Conservation (phyloP, 768 basidiomycete species). For the Rhodosporidiobolus sp. region DNA sequence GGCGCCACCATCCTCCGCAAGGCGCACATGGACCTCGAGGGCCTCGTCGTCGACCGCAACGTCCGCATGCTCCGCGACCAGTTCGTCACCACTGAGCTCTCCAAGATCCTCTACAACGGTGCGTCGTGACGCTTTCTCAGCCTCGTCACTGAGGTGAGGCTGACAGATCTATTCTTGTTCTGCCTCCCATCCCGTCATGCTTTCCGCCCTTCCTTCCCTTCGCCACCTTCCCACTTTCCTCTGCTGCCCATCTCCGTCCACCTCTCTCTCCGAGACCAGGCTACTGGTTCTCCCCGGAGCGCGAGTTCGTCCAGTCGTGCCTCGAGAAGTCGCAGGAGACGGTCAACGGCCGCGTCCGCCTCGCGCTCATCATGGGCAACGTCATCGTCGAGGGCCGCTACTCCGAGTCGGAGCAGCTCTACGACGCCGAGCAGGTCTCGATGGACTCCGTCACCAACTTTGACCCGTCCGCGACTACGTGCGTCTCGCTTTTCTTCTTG, state of each 20-base stretch:
- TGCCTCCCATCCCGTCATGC: not conserved
- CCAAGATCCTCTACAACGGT: conserved; percentile 92
- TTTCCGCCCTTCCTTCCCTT: not conserved
- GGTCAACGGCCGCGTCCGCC: conserved; percentile 85
- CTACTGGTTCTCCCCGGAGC: conserved; percentile 99
- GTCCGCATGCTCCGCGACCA: conserved; percentile 91
- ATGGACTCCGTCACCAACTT: conserved; percentile 99
- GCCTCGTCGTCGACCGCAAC: conserved; percentile 94
- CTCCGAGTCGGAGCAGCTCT: conserved; percentile 78
- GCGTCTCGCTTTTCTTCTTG: conserved; percentile 1
- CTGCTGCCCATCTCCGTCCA: not conserved
- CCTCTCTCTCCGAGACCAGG: not conserved
- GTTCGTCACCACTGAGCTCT: conserved; percentile 85
- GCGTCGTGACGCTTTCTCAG: not conserved
- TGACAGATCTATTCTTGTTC: not conserved
- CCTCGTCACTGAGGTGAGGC: no score
- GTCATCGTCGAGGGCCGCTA: conserved; percentile 86
- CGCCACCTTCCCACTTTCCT: not conserved
- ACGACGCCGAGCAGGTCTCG: conserved; percentile 90
- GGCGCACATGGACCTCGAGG: conserved; percentile 95
- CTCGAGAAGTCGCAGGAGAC: conserved; percentile 93
- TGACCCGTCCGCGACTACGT: conserved; percentile 63
- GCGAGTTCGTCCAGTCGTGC: conserved; percentile 85
- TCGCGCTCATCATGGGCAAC: conserved; percentile 95
- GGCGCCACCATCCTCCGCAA: conserved; percentile 92